phyloP scores from a whole-genome alignment of 2,329 filamentous ascomycete genomes.

The Colletotrichum navitas region DNA sequence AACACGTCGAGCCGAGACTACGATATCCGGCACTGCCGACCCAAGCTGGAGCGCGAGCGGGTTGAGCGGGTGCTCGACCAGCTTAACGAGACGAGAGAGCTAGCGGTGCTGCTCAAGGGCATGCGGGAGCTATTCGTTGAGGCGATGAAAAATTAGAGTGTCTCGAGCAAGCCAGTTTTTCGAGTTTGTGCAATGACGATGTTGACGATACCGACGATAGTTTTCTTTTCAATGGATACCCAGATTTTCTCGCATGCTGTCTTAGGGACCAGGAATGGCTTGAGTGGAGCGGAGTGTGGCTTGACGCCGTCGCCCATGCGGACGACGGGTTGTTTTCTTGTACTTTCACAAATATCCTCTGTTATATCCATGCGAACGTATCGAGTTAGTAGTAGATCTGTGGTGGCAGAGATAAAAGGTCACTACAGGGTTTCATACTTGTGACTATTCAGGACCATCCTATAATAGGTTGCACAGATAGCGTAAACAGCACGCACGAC shows the following conservation, averaged over 20 bases:
- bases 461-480: background rate
- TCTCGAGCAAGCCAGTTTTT: background rate
- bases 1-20: constrained; percentile 86
- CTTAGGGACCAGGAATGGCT: background rate
- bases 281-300: constrained; percentile 1
- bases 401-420: background rate
- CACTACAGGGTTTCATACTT: background rate
- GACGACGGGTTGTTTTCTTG: constrained; percentile 6
- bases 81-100: constrained; percentile 84
- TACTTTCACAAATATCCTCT: background rate
- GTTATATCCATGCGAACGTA: constrained; percentile 3
- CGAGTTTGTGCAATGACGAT: constrained; percentile 21
- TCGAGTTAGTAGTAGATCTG: background rate
- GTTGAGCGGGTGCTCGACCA: constrained; percentile 82
- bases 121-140: constrained; percentile 85
- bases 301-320: background rate
- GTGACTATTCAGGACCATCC: background rate
- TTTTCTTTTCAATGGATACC: constrained; percentile 37
- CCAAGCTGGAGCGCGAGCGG: constrained; percentile 83
- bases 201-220: constrained; percentile 31
- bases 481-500: background rate
- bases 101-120: constrained; percentile 80
- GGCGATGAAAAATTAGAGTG: constrained; percentile 63
- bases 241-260: constrained; percentile 8
- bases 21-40: constrained; percentile 82